Base-by-base conservation (phyloP, 2,329 filamentous ascomycete genomes). In the Neodidymelliopsis sp. region DNA sequence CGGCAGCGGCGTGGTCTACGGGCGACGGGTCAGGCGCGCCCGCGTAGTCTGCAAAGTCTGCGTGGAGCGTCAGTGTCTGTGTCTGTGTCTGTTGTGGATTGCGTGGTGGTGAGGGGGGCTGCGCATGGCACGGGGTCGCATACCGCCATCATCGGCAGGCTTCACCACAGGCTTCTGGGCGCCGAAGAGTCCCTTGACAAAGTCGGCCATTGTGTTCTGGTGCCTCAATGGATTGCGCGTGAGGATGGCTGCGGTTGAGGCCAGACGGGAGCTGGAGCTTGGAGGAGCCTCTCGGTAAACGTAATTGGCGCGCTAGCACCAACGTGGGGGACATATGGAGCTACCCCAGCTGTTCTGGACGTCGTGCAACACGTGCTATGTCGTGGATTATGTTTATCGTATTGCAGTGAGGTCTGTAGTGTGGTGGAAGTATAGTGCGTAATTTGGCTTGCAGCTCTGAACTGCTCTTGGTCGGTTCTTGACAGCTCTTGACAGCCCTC, bases 31-130 rank as follows among this genome's bases (percentile, higher is more conserved):
- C 85, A 58, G 91, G 84, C 62, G 86, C 88, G 58, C 85, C 87
- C 53, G 91, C 90, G 69, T 95, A 97, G 79, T 97, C 93, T 77
- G 90, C 91, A 74, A 97, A 97, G 78, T 96, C 92, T 96, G 71
- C 36, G 37, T 38, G 42, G 30, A 7, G 11, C 35, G 37, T 54
- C 24, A 54, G 39, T 19, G 20, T 22, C 11, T n/a, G 30, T 31
- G 46, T n/a, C 13, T 37, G n/a, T 38, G 49, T 44, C 34, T 48
- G 49, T 35, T 2, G 25, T 15, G n/a, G 25, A 25, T 48, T 31
- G 49, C 35, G 38, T 58, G 51, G 51, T 40, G 49, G 28, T 42
- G 39, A 46, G 51, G 44, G 44, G 40, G 36, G 27, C 12, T 34
- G 43, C 48, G 50, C 34, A 48, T 44, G 15, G 33, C 29, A 39